Evolutionary conservation across 257 asterid genomes (phyloP).

Genomic region (Galeopsis tetrahit): DNA sequence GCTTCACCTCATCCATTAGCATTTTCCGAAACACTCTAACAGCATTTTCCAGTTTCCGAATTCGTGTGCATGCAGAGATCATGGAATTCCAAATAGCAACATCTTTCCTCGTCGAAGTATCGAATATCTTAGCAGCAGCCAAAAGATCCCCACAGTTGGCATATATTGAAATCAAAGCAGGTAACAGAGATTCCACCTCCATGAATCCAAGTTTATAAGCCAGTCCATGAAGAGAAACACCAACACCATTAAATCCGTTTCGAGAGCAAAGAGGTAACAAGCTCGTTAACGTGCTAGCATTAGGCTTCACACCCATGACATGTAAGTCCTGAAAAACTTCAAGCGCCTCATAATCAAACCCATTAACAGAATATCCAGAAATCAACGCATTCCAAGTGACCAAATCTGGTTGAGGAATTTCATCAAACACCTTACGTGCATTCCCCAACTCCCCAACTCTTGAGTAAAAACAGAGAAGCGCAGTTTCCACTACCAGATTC

Average conservation of each 20-base stretch:
- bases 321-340: constrained; percentile 43
- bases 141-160: constrained; percentile 48
- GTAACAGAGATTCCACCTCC: constrained; percentile 46
- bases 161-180: constrained; percentile 66
- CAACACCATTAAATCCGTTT: constrained; percentile 32
- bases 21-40: constrained; percentile 44
- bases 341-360: constrained; percentile 46
- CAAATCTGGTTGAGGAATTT: constrained; percentile 58
- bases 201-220: constrained; percentile 53
- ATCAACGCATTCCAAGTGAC: constrained; percentile 72
- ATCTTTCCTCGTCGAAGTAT: constrained; percentile 32
- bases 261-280: constrained; percentile 59
- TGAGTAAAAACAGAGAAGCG: constrained; percentile 52
- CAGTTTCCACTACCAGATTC: constrained; percentile 59
- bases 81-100: constrained; percentile 62
- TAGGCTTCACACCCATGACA: constrained; percentile 49
- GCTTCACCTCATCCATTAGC: constrained; percentile 43
- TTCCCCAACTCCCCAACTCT: constrained; percentile 43
- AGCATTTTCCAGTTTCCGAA: constrained; percentile 40
- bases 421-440: constrained; percentile 59
- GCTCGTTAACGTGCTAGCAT: constrained; percentile 60
- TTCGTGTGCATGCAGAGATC: constrained; percentile 54
- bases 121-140: constrained; percentile 47
- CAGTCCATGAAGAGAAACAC: constrained; percentile 55
- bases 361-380: constrained; percentile 63